Base-by-base conservation (phyloP, 2,329 filamentous ascomycete species). In the Intubia oerlemansii region DNA sequence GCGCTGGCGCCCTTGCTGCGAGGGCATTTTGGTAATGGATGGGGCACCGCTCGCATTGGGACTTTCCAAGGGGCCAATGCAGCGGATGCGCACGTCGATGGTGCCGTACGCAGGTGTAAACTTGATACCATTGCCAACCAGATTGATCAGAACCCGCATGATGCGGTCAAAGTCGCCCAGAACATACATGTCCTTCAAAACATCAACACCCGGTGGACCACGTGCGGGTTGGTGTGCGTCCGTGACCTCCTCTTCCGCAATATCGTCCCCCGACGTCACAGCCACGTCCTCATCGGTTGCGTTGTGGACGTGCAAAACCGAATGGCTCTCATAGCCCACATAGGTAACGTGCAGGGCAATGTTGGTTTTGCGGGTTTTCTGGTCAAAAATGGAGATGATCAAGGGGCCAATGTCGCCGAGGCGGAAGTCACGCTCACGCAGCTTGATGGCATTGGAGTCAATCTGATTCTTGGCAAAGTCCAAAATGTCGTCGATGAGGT, bases 381-480 rank as follows among this genome's bases (percentile, higher is more conserved):
- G 85, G 41, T 84, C 79, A 42, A 92, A 93, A 29, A 91, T 90
- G 6, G 79, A 77, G 12, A 77, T 49, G 10, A 91, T 61, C 46
- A 93, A 84, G 0, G 77, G 73, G 36, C 72, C 72, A 36, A 92
- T 69, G 37, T 93, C 82, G n/a, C 71, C 70, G 17, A 93, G 46
- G 7, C 74, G 61, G 41, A 93, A 93, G 41, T 91, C 82, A 35
- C 68, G 78, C 45, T 90, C 75, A 40, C 92, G 81, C 1, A 92
- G 56, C 23, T 58, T 73, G 24, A 92, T 55, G 36, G 84, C 71
- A 40, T 90, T 78, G n/a, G n/a, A n/a, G 3, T 81, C 82, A 28
- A 91, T 82, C 48, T 92, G 81, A 42, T 93, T 92, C 50, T 91
- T 92, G 44, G 79, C 88, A 50, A 93, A 93, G 20, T 79, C 91